Percentiles rank a stretch among this genome's conserved stretches.
These are phyloP conservation scores for Starmerella khaoyaiensis DNA, from an alignment of 805 yeast species.

Conservation along the genomic window DNA sequence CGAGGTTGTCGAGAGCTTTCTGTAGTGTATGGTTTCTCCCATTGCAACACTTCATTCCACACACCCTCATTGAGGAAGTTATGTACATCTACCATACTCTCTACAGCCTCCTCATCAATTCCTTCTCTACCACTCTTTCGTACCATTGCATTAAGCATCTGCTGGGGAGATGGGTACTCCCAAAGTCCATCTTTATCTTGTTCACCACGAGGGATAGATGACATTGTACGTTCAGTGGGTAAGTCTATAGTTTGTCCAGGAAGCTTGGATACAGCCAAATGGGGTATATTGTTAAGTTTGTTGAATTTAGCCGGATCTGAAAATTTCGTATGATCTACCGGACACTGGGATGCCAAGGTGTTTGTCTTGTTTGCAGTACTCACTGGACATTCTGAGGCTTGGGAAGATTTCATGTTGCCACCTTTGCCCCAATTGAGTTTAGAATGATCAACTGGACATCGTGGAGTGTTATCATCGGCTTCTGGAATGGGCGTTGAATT, in stretches of 20 bases:
- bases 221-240: conserved; percentile 72
- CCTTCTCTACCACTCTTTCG: conserved; percentile 67
- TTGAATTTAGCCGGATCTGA: conserved; percentile 35
- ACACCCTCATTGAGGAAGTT: conserved; percentile 95
- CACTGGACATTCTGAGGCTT: background rate
- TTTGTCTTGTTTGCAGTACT: background rate
- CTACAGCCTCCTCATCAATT: conserved; percentile 90
- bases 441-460: conserved; percentile 35
- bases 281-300: conserved; percentile 85
- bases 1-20: conserved; percentile 53
- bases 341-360: conserved; percentile 25
- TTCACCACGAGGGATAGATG: conserved; percentile 78
- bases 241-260: conserved; percentile 71
- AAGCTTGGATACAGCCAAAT: conserved; percentile 48
- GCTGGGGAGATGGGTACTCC: conserved; percentile 99
- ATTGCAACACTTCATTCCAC: conserved; percentile 82
- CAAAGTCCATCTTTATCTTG: conserved; percentile 57
- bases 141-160: conserved; percentile 95
- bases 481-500: background rate
- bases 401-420: conserved; percentile 3
- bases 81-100: conserved; percentile 92
- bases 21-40: conserved; percentile 70
- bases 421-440: conserved; percentile 18
- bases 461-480: conserved; percentile 2
- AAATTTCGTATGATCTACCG: conserved; percentile 26